Evolutionary conservation across 306 rosid genomes (phyloP), one percentile per base, ranked within the genome.

Genomic region (Morella rubra): DNA sequence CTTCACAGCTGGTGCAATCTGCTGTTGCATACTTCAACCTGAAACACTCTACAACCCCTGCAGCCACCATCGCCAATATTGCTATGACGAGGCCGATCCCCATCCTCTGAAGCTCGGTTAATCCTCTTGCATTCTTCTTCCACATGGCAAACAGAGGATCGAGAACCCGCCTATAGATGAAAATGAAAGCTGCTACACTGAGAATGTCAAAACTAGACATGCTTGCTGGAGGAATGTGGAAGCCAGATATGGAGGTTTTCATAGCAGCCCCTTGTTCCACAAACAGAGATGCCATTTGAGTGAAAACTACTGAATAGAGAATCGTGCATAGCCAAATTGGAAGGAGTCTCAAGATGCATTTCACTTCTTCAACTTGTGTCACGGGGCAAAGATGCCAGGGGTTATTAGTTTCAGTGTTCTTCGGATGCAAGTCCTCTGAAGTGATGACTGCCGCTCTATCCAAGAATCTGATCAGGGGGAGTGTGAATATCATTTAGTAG

Each of bases 241-340:
- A 92, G 47, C 71, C 51, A n/a, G 90, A 81, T 5, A 92, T 44
- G 67, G 61, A 78, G 18, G 92, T 88, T 42, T 87, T 82, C 97
- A 92, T 92, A 19, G 80, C 87, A 44, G 88, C 91, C 50, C 97
- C 97, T 90, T 92, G 97, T 73, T 88, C 97, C 51, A 92, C 93
- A 79, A 92, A 92, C 44, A 88, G 88, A 52, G 97, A 90, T 32
- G 92, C 93, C 97, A 90, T 92, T 77, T 92, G 97, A n/a, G 96
- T 87, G 82, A 92, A 92, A 42, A 90, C 91, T 19, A 92, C 96
- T 0, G 97, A 92, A 84, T 87, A 92, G 16, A 90, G 56, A 8
- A 92, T 92, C 16, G 97, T 88, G 86, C 96, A 92, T 1, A 92
- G 79, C 97, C 97, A 92, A 6, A 92, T 87, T 37, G 96, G 97